Percentiles rank a stretch among this genome's conserved stretches.
These are phyloP conservation scores for Sarcomyxa edulis DNA, from an alignment of 768 basidiomycete genomes.

Conservation along the genomic window DNA sequence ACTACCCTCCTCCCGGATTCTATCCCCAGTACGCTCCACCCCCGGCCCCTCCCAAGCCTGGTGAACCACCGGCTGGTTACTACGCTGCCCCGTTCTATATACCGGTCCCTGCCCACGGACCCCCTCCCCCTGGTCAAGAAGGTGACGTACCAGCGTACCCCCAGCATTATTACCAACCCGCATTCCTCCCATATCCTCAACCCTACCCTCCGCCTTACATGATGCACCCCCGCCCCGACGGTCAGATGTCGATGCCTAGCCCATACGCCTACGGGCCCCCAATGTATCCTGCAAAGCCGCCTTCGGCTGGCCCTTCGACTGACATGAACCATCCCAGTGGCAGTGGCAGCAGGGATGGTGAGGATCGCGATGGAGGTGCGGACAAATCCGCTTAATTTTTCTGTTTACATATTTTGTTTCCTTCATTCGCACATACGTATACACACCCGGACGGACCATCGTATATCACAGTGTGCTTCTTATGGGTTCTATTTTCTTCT, in stretches of 20 bases:
- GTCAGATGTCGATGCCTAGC: constrained; percentile 25
- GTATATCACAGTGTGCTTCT: no score
- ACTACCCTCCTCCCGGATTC: constrained; percentile 45
- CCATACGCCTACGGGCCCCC: constrained; percentile 23
- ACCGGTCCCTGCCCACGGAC: constrained; percentile 33
- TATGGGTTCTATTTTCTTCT: neutral
- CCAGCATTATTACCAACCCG: constrained; percentile 37
- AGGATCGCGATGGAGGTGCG: constrained; percentile 2
- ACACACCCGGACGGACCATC: no score
- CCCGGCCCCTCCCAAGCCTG: constrained; percentile 40
- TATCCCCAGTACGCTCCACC: constrained; percentile 51
- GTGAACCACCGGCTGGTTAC: constrained; percentile 46
- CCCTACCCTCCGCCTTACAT: constrained; percentile 47
- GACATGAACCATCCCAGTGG: constrained; percentile 5
- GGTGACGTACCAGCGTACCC: constrained; percentile 36
- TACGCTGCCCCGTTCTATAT: constrained; percentile 45
- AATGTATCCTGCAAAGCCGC: constrained; percentile 8
- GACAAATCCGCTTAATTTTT: constrained; percentile 5
- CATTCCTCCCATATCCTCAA: constrained; percentile 42
- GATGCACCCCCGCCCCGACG: constrained; percentile 34
- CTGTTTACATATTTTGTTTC: neutral
- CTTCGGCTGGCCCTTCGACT: constrained; percentile 3
- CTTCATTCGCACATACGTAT: neutral
- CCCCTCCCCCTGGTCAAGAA: constrained; percentile 32
- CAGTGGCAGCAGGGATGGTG: neutral